Evolutionary conservation across 768 basidiomycete species (phyloP).

Genomic region (Amanita muscaria): DNA sequence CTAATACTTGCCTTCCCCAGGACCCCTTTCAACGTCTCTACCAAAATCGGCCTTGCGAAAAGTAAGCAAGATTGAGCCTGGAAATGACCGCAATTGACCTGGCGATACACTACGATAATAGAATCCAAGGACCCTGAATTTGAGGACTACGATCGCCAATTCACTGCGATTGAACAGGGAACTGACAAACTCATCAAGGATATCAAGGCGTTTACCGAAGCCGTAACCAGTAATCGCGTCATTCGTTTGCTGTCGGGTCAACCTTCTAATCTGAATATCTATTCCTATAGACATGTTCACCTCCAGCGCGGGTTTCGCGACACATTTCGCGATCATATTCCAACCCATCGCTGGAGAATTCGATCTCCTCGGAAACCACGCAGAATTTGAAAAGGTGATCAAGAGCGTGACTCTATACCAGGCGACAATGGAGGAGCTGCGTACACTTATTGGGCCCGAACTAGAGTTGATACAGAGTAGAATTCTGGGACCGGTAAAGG

Average conservation of each 20-base stretch:
- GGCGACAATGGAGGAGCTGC: conserved; percentile 73
- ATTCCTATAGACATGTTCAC: conserved; percentile 50
- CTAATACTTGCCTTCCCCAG: conserved; percentile 29
- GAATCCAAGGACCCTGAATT: conserved; percentile 86
- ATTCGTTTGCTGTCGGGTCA: conserved; percentile 1
- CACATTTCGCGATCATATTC: conserved; percentile 56
- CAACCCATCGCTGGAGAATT: conserved; percentile 68
- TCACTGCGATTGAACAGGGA: conserved; percentile 65
- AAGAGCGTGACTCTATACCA: conserved; percentile 68
- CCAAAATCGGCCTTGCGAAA: too few species aligned
- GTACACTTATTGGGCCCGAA: conserved; percentile 73
- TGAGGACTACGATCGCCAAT: conserved; percentile 78
- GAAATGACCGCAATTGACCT: conserved; percentile 36
- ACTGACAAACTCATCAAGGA: conserved; percentile 92
- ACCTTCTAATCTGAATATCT: neutral
- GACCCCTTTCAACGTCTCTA: conserved; percentile 85
- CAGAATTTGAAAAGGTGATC: conserved; percentile 69
- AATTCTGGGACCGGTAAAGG: conserved; percentile 79
- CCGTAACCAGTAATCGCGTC: conserved; percentile 49
- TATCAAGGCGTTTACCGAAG: conserved; percentile 77
- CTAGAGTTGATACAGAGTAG: conserved; percentile 89
- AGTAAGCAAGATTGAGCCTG: conserved; percentile 83
- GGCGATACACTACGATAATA: conserved; percentile 12
- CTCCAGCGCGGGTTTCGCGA: conserved; percentile 51
- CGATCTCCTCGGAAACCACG: conserved; percentile 70